Percentiles rank a stretch among this genome's conserved stretches.
Conservation (phyloP, 352 stramenopile genomes). For the Stramenopiles sp. region DNA sequence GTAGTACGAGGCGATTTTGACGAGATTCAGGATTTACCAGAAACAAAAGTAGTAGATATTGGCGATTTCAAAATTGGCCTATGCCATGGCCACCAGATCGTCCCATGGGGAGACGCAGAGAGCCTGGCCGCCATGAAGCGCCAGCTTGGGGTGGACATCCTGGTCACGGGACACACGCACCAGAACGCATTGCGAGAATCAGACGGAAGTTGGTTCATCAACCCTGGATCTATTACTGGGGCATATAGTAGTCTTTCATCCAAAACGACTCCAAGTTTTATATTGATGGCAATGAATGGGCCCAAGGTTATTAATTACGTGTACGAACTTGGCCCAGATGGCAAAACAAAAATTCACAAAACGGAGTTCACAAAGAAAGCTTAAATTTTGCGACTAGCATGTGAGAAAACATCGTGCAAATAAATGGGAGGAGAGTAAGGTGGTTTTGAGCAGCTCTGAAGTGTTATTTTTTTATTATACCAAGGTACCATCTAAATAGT, state of each 20-base stretch:
- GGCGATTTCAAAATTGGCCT: constrained; percentile 88
- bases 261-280: constrained; percentile 77
- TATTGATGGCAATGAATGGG: constrained; percentile 91
- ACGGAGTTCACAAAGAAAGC: constrained; percentile 52
- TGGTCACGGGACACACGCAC: constrained; percentile 84
- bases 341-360: constrained; percentile 54
- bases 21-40: constrained; percentile 60
- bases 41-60: constrained; percentile 82
- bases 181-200: constrained; percentile 65
- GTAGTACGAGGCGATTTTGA: constrained; percentile 84
- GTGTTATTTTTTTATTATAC: no score
- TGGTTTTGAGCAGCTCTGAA: no score
- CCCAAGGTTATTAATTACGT: constrained; percentile 87
- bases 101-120: constrained; percentile 29
- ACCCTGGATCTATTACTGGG: constrained; percentile 88
- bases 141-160: constrained; percentile 88
- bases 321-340: constrained; percentile 66
- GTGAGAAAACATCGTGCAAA: no score
- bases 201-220: constrained; percentile 87
- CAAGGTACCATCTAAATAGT: no score
- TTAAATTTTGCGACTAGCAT: no score
- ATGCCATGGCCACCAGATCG: constrained; percentile 85
- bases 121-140: constrained; percentile 62
- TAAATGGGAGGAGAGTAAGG: no score
- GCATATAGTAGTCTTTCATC: constrained; percentile 56